Conservation (phyloP, 371 early-diverging fungal genomes). For the Apophysomyces trapeziformis region DNA sequence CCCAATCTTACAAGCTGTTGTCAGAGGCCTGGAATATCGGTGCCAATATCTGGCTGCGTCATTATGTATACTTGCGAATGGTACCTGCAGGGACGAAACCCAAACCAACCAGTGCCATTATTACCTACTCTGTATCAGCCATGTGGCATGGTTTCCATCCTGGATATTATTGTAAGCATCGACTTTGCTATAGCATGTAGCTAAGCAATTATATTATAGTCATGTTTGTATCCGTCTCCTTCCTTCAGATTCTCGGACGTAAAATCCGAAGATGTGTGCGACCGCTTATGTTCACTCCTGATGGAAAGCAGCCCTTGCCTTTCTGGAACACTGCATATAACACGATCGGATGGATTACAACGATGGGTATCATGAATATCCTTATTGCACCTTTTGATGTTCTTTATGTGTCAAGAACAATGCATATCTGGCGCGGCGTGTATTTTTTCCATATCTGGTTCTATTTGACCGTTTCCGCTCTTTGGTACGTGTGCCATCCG, state of each 20-base stretch:
- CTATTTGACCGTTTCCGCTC: constrained; percentile 31
- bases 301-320: constrained; percentile 30
- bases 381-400: constrained; percentile 71
- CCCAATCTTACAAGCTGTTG: constrained; percentile 65
- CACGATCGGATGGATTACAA: constrained; percentile 61
- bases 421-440: constrained; percentile 58
- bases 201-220: constrained; percentile 29
- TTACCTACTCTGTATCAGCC: constrained; percentile 78
- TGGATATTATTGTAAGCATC: constrained; percentile 72
- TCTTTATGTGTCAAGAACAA: constrained; percentile 52
- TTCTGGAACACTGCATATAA: constrained; percentile 61
- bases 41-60: constrained; percentile 80
- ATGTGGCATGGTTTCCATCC: constrained; percentile 94
- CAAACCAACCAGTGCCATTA: constrained; percentile 55
- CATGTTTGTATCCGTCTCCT: constrained; percentile 58
- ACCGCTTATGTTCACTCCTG: constrained; percentile 57
- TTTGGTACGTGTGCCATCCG: constrained; percentile 20
- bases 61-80: constrained; percentile 77
- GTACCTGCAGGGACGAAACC: constrained; percentile 55
- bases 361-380: constrained; percentile 68
- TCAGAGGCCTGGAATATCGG: constrained; percentile 86
- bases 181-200: not conserved
- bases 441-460: constrained; percentile 58
- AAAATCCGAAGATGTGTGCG: constrained; percentile 65
- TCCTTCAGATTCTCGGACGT: constrained; percentile 50